Base-by-base conservation (phyloP, 1,139 yeast genomes). In the Debaryomyces coudertii region DNA sequence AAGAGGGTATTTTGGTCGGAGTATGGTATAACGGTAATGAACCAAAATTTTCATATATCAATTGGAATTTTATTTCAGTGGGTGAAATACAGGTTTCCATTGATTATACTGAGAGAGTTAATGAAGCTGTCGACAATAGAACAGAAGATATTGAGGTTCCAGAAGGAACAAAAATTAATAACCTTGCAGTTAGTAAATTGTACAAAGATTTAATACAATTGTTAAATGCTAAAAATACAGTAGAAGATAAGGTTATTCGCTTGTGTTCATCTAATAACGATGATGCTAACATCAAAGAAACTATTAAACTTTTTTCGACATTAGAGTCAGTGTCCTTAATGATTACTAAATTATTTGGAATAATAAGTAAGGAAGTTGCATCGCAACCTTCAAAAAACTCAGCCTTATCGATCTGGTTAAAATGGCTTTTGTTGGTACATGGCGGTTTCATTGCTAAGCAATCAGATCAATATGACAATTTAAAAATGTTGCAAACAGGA, bases 351-450 rank as follows among this genome's bases (percentile, higher is more conserved):
- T 57, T 80, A 22, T 75, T 78, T 49, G 60, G 58, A 3, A 57
- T 64, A 12, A 55, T 79, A 14, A 58, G 74, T 20, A 49, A 62
- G 3, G 64, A 61, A 23, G 67, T 79, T 2, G 62, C 75, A 1
- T 58, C 55, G 8, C 67, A 66, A 40, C 69, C 76, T 5, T 62
- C 74, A 4, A 62, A 63, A 31, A 63, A 64, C 33, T 51, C 64
- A 5, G 54, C 64, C 4, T 57, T 71, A 33, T 66, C 74, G 3
- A 45, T 73, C 12, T 80, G 84, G 85, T 63, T 80, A 48, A 77
- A 76, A 56, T 76, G 79, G 77, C 48, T 79, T 8, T 61, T 80
- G 34, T 60, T 79, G 25, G 56, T 69, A 9, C 74, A 77, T 49
- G 83, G 83, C 11, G 71, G 73, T 1, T 56, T 67, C 29, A 58